Conservation (phyloP, 192 early-diverging fungal species). For the Spizellomyces punctatus region DNA sequence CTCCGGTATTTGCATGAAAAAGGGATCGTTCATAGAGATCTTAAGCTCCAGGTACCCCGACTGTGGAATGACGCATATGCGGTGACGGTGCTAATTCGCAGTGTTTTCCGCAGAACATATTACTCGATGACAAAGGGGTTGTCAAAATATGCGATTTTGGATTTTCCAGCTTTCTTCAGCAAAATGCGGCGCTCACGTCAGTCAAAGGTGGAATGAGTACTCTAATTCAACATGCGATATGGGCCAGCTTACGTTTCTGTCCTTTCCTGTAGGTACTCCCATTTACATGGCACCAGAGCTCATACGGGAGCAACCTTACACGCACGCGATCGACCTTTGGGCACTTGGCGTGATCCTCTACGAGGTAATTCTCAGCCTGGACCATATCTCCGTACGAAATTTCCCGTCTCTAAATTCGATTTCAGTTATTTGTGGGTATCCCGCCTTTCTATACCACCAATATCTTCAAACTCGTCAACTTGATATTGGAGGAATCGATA, state of each 20-base stretch:
- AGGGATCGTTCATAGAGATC: constrained; percentile 43
- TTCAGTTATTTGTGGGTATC: constrained; percentile 23
- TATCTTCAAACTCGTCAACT: constrained; percentile 44
- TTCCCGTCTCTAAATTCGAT: too few relatives aligned
- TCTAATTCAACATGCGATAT: too few relatives aligned
- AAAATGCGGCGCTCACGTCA: constrained; percentile 23
- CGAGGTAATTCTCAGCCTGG: constrained; percentile 10
- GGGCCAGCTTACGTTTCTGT: too few relatives aligned
- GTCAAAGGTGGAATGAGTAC: constrained; percentile 26
- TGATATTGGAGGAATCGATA: constrained; percentile 34
- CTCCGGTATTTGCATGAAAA: constrained; percentile 33
- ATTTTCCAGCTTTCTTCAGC: constrained; percentile 27
- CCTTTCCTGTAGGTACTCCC: constrained; percentile 25
- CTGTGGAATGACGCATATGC: too few relatives aligned
- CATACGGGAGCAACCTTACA: constrained; percentile 39
- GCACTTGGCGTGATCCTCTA: constrained; percentile 40
- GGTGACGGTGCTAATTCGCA: too few relatives aligned
- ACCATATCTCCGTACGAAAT: neutral
- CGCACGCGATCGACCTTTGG: constrained; percentile 41
- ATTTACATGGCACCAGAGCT: constrained; percentile 49
- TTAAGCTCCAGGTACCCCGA: constrained; percentile 28
- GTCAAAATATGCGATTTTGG: constrained; percentile 46
- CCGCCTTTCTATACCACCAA: constrained; percentile 46
- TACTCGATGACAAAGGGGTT: constrained; percentile 20
- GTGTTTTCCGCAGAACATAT: constrained; percentile 33